A percentile compares a stretch with the other conserved stretches of the same genome.
Evolutionary conservation across 2,329 filamentous ascomycete genomes (phyloP).

Genomic region (Xylariomycetidae sp.): DNA sequence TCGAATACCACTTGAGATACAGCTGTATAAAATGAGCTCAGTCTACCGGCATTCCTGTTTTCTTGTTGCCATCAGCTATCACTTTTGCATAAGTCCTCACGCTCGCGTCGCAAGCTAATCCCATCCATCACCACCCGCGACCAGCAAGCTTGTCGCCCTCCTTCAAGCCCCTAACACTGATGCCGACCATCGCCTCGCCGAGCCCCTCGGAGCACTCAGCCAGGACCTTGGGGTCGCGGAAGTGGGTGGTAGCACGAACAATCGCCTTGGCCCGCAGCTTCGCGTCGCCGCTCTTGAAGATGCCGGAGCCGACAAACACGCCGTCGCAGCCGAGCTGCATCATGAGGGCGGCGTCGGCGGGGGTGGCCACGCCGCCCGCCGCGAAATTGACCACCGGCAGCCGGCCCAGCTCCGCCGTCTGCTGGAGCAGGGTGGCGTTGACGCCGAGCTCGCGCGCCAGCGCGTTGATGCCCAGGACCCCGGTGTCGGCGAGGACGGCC

Average conservation of each 20-base stretch:
- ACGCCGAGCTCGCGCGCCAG: slow-evolving; percentile 77
- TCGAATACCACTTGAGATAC: no score
- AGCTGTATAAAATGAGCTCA: no score
- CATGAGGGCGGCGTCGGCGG: slow-evolving; percentile 91
- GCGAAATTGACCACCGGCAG: slow-evolving; percentile 97
- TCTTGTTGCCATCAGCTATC: no score
- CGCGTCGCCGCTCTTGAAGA: slow-evolving; percentile 94
- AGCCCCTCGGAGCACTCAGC: slow-evolving; percentile 82
- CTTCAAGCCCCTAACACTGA: slow-evolving; percentile 75
- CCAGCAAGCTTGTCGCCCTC: slow-evolving; percentile 77
- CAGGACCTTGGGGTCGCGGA: slow-evolving; percentile 74
- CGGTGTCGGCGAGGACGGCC: slow-evolving; percentile 57
- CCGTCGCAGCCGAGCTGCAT: slow-evolving; percentile 99
- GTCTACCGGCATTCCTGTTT: no score
- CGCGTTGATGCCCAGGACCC: slow-evolving; percentile 52
- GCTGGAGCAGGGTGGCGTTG: slow-evolving; percentile 71
- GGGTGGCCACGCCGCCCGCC: slow-evolving; percentile 97
- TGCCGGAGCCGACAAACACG: slow-evolving; percentile 93
- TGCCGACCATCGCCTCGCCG: slow-evolving; percentile 97
- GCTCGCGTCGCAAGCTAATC: no score
- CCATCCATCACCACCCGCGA: slow-evolving; percentile 76
- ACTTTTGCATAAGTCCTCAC: no score
- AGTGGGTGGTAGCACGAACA: slow-evolving; percentile 90
- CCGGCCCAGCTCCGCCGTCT: slow-evolving; percentile 80
- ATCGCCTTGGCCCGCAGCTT: slow-evolving; percentile 88